phyloP scores from a whole-genome alignment of 306 rosid species.

The Ziziphus jujuba region DNA sequence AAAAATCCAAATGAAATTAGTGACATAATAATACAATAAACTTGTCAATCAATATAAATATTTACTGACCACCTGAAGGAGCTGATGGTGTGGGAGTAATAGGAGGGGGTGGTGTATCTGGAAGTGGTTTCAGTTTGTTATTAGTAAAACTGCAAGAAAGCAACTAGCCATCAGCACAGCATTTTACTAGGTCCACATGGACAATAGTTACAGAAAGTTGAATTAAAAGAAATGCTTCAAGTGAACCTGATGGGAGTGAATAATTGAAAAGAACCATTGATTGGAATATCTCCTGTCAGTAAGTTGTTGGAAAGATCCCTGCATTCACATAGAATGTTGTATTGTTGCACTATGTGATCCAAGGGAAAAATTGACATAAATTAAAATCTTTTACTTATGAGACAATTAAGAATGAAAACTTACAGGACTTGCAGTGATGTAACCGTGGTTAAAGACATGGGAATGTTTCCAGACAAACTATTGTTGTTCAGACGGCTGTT shows the following conservation, averaged over 20 bases:
- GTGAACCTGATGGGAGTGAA: conserved; percentile 90
- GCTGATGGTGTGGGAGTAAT: conserved; percentile 31
- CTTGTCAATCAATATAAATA: too few species aligned
- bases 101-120: conserved; percentile 42
- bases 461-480: conserved; percentile 69
- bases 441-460: conserved; percentile 51
- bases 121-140: conserved; percentile 29
- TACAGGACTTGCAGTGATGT: conserved; percentile 83
- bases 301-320: conserved; percentile 88
- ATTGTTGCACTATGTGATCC: conserved; percentile 11
- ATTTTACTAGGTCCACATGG: not conserved
- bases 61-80: conserved; percentile 57
- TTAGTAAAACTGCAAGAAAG: conserved; percentile 62
- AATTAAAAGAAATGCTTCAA: conserved; percentile 17
- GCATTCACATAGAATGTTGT: conserved; percentile 39
- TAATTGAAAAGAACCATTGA: conserved; percentile 76
- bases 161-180: conserved; percentile 2
- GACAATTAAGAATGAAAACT: conserved; percentile 41
- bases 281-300: conserved; percentile 58
- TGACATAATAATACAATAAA: too few species aligned
- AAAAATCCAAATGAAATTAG: too few species aligned
- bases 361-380: conserved; percentile 11
- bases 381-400: not conserved
- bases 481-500: conserved; percentile 97
- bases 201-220: not conserved